Conservation (phyloP, 257 asterid genomes). For the Handroanthus guayacan region DNA sequence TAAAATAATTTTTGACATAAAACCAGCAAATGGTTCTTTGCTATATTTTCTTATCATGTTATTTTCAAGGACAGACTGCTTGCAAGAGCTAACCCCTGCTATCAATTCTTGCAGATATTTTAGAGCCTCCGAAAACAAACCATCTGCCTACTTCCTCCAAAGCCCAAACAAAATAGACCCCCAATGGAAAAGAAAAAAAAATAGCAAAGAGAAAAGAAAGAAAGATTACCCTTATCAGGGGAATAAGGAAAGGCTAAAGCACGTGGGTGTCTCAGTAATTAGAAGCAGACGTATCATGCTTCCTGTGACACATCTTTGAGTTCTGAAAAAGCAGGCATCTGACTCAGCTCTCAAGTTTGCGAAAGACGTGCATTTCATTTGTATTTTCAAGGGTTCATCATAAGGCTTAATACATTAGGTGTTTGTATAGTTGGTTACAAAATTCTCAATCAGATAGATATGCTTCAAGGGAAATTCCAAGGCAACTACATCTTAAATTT, state of each 20-base stretch:
- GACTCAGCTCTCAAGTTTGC: constrained; percentile 23
- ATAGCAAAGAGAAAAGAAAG: not conserved
- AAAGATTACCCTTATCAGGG: not conserved
- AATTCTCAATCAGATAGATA: not conserved
- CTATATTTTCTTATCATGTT: not conserved
- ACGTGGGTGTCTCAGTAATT: not conserved
- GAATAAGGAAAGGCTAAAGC: not conserved
- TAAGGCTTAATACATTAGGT: not conserved
- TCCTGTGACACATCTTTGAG: constrained; percentile 9
- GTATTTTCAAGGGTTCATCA: constrained; percentile 16
- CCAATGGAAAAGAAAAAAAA: not conserved
- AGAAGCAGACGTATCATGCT: not conserved
- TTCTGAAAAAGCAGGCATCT: constrained; percentile 1
- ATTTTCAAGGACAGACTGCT: not conserved
- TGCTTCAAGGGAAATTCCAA: not conserved
- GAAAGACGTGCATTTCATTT: not conserved
- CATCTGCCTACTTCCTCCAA: not conserved
- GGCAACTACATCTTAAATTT: not conserved
- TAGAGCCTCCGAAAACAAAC: not conserved
- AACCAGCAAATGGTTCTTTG: constrained; percentile 23
- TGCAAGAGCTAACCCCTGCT: not conserved
- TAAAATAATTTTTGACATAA: not conserved
- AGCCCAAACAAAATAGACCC: not conserved
- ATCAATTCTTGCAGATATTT: not conserved
- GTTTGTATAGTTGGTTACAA: not conserved